Percentiles rank a stretch among this genome's conserved stretches.
These are phyloP conservation scores for Gastroboletus turbinatus DNA, from an alignment of 1,284 basidiomycete species.

Conservation along the genomic window DNA sequence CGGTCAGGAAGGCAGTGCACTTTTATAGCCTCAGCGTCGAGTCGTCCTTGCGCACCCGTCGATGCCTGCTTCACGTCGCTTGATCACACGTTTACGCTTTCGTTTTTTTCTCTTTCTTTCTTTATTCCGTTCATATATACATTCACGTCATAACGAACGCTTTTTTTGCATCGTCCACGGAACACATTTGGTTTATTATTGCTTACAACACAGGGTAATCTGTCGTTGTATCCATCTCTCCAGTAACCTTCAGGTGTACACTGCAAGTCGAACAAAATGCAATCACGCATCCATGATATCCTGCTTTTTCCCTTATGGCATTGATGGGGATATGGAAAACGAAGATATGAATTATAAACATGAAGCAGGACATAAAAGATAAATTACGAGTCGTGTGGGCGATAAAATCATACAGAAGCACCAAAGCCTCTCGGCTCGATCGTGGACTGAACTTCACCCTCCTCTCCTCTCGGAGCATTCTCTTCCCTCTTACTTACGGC, in stretches of 20 bases:
- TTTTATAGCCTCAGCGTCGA: conserved; percentile 49
- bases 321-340: not conserved
- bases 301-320: not conserved
- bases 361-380: not conserved
- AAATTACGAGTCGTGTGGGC: not conserved
- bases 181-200: conserved; percentile 27
- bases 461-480: not conserved
- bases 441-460: not conserved
- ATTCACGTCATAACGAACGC: conserved; percentile 18
- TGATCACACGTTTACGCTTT: conserved; percentile 3
- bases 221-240: conserved; percentile 28
- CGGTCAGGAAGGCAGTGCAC: conserved; percentile 62
- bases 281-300: conserved; percentile 3
- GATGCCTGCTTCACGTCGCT: conserved; percentile 8
- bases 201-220: conserved; percentile 30
- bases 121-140: conserved; percentile 33
- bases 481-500: not conserved
- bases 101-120: not conserved
- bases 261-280: conserved; percentile 20
- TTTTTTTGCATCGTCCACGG: conserved; percentile 22
- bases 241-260: conserved; percentile 19
- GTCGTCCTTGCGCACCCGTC: not conserved
- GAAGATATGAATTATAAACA: not conserved
- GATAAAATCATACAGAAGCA: not conserved
- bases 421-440: not conserved